Evolutionary conservation across 2,329 filamentous ascomycete species (phyloP).

Genomic region (Beauveria bassiana): DNA sequence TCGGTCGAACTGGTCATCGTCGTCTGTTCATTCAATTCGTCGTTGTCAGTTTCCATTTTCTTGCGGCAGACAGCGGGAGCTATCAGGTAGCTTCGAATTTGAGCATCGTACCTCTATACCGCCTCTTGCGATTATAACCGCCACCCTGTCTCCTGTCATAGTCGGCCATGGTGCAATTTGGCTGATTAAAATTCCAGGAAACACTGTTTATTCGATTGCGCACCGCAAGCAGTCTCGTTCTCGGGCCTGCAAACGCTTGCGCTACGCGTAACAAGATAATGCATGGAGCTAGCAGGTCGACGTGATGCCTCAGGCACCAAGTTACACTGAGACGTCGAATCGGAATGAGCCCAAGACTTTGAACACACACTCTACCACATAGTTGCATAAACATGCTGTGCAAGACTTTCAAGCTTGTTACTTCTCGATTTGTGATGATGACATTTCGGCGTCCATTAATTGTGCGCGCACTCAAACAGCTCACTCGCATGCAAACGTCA

Average conservation of each 20-base stretch:
- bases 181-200: constrained; percentile 1
- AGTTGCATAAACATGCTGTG: not conserved
- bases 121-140: constrained; percentile 63
- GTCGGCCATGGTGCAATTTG: constrained; percentile 38
- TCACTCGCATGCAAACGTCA: not conserved
- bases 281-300: not conserved
- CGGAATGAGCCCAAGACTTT: not conserved
- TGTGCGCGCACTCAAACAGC: not conserved
- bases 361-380: no score
- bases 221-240: not conserved
- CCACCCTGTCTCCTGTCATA: constrained; percentile 47
- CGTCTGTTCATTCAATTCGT: constrained; percentile 19
- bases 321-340: not conserved
- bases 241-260: constrained; percentile 8
- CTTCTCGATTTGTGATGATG: not conserved
- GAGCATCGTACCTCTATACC: constrained; percentile 62
- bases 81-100: constrained; percentile 5
- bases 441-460: not conserved
- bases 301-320: constrained; percentile 15
- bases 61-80: not conserved
- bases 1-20: constrained; percentile 65
- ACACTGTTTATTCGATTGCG: constrained; percentile 16
- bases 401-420: not conserved
- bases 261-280: not conserved
- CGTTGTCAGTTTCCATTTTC: not conserved